Evolutionary conservation across 2,329 filamentous ascomycete genomes (phyloP).

Genomic region (Sarocladium oryzae): DNA sequence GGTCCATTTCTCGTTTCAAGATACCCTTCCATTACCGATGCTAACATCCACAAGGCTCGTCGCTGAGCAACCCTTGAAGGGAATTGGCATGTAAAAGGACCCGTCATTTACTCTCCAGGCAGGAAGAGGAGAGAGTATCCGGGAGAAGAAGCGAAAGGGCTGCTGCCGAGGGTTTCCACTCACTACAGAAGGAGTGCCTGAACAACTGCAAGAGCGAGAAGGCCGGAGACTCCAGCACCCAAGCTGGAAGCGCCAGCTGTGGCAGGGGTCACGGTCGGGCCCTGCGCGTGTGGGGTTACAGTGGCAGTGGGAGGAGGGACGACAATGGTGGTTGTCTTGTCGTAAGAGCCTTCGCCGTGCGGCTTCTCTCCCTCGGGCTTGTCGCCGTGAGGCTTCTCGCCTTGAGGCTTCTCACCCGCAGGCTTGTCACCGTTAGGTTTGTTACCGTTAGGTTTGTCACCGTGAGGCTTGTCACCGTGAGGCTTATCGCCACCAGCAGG

Average conservation of each 20-base stretch:
- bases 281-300: slow-evolving; percentile 12
- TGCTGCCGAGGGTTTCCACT: no score
- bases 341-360: neutral
- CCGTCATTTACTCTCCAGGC: neutral
- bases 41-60: neutral
- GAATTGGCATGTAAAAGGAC: neutral
- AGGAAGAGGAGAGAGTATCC: no score
- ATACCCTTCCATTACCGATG: neutral
- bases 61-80: neutral
- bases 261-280: slow-evolving; percentile 27
- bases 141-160: no score
- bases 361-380: slow-evolving; percentile 7
- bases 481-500: slow-evolving; percentile 13
- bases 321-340: slow-evolving; percentile 11
- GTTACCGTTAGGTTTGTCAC: neutral
- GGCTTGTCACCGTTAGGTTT: neutral
- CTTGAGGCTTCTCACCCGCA: neutral
- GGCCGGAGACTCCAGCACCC: slow-evolving; percentile 18
- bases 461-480: slow-evolving; percentile 3
- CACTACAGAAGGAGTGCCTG: slow-evolving; percentile 24
- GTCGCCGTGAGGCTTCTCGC: slow-evolving; percentile 1
- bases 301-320: slow-evolving; percentile 16
- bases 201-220: slow-evolving; percentile 20
- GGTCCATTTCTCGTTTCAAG: neutral
- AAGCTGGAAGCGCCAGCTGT: slow-evolving; percentile 39